Conservation (phyloP, 345 rosid species). For the Linum lewisii region DNA sequence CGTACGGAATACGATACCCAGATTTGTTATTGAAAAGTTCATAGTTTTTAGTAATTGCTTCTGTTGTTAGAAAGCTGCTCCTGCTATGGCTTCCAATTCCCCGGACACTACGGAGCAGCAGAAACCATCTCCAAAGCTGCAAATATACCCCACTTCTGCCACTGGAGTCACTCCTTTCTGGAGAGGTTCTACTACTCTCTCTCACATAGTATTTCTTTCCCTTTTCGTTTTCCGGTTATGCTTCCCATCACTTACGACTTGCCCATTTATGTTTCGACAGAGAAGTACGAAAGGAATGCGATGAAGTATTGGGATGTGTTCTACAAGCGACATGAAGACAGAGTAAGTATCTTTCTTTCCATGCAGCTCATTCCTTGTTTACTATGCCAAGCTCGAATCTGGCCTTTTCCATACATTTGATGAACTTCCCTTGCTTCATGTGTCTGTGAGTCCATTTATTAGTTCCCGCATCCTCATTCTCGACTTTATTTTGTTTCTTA, state of each 20-base stretch:
- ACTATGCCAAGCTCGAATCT: background rate
- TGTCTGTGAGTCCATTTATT: conserved; percentile 4
- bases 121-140: conserved; percentile 32
- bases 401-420: background rate
- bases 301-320: conserved; percentile 84
- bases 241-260: background rate
- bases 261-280: conserved; percentile 22
- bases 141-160: conserved; percentile 51
- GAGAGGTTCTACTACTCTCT: conserved; percentile 42
- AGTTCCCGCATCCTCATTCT: background rate
- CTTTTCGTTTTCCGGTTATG: background rate
- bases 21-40: background rate
- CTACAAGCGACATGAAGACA: conserved; percentile 78
- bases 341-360: conserved; percentile 18
- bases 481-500: background rate
- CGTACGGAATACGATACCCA: background rate
- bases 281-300: conserved; percentile 81
- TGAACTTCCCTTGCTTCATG: background rate
- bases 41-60: background rate
- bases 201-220: background rate
- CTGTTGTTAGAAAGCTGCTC: background rate
- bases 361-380: background rate
- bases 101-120: conserved; percentile 23
- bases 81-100: conserved; percentile 22
- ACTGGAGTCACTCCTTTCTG: conserved; percentile 61